These are phyloP conservation scores for Golovinomyces cichoracearum DNA, from an alignment of 2,329 filamentous ascomycete genomes.

Conservation along the genomic window DNA sequence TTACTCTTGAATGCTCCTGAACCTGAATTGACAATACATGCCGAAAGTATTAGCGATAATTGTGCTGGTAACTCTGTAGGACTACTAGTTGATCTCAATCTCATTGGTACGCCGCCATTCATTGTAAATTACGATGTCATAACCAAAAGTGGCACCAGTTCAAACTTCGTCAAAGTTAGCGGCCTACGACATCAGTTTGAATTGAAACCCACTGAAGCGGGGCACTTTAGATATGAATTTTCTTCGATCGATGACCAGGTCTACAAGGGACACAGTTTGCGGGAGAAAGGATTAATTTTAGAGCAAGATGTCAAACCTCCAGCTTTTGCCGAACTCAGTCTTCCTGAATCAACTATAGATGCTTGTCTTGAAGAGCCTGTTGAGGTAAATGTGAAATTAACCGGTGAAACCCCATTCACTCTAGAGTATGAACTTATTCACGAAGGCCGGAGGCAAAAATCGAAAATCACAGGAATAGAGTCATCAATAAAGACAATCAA, in stretches of 20 bases:
- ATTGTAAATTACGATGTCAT: slow-evolving; percentile 51
- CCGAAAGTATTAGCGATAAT: slow-evolving; percentile 73
- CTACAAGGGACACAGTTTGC: slow-evolving; percentile 41
- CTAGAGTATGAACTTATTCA: slow-evolving; percentile 85
- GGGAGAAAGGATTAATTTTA: slow-evolving; percentile 34
- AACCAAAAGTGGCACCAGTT: slow-evolving; percentile 26
- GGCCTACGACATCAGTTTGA: slow-evolving; percentile 63
- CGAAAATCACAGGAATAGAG: slow-evolving; percentile 37
- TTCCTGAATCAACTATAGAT: slow-evolving; percentile 27
- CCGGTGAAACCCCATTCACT: slow-evolving; percentile 65
- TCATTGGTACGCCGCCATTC: slow-evolving; percentile 84
- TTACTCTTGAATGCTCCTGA: slow-evolving; percentile 74
- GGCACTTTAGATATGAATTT: slow-evolving; percentile 70
- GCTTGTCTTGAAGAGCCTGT: slow-evolving; percentile 67
- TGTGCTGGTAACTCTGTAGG: slow-evolving; percentile 87
- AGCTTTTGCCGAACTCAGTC: slow-evolving; percentile 48
- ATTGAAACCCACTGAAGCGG: slow-evolving; percentile 54
- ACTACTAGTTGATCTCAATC: slow-evolving; percentile 62
- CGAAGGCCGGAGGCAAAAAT: slow-evolving; percentile 55
- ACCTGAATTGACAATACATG: slow-evolving; percentile 46
- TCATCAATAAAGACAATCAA: slow-evolving; percentile 40
- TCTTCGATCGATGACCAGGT: slow-evolving; percentile 55
- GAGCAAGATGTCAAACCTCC: slow-evolving; percentile 86
- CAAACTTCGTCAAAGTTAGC: slow-evolving; percentile 25
- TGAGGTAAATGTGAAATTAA: slow-evolving; percentile 44